Percentiles rank a stretch among this genome's conserved stretches.
phyloP scores from a whole-genome alignment of 805 yeast genomes.

The Schwanniomyces yamadae region DNA sequence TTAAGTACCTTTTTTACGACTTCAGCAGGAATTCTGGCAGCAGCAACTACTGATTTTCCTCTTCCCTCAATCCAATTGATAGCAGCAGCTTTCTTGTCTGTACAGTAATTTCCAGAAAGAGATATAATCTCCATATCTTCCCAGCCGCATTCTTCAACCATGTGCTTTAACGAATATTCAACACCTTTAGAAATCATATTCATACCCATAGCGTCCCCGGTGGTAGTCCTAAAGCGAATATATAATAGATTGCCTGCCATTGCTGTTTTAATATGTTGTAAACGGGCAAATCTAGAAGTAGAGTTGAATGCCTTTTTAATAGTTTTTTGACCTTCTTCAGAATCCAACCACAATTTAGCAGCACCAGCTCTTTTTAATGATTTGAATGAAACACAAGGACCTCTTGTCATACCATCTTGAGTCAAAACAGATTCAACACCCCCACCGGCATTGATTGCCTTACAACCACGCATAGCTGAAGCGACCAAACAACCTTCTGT shows the following conservation, averaged over 20 bases:
- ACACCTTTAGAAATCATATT: constrained; percentile 99
- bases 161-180: constrained; percentile 76
- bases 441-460: constrained; percentile 95
- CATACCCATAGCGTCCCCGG: constrained; percentile 99
- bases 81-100: constrained; percentile 97
- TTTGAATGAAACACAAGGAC: constrained; percentile 94
- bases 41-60: constrained; percentile 97
- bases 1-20: constrained; percentile 81
- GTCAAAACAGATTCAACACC: constrained; percentile 92
- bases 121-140: constrained; percentile 91
- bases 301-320: constrained; percentile 91
- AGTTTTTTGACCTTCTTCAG: constrained; percentile 83
- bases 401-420: constrained; percentile 98
- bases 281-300: constrained; percentile 94
- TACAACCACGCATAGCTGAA: constrained; percentile 98
- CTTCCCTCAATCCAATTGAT: constrained; percentile 99
- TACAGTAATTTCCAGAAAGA: constrained; percentile 95
- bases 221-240: constrained; percentile 94
- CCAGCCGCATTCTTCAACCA: constrained; percentile 89
- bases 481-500: constrained; percentile 99
- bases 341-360: constrained; percentile 92
- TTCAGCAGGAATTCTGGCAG: constrained; percentile 82
- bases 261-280: constrained; percentile 88
- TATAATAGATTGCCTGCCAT: constrained; percentile 88
- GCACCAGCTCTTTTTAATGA: constrained; percentile 85